Base-by-base conservation (phyloP, 257 asterid species). In the Euphrasia confusa region DNA sequence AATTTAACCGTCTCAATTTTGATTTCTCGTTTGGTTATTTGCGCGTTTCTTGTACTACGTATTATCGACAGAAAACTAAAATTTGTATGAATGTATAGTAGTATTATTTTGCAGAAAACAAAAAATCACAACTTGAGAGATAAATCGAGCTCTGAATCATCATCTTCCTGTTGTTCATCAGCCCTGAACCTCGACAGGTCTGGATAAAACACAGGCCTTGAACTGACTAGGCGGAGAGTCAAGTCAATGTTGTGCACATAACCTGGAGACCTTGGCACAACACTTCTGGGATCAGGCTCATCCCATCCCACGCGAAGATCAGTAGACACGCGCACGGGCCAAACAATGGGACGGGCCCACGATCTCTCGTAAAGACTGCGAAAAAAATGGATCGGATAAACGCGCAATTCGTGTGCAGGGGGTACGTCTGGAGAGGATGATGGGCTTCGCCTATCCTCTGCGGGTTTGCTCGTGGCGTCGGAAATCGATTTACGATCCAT, bases 111-210 rank as follows among this genome's bases (percentile, higher is more conserved):
- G 24, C 24, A 21, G 24, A 21, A 21, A 30, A 30, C 4, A 30
- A 30, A 0, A 3, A 7, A 57, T 64, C 44, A 57, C 54, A 73
- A 18, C 65, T 60, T 68, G 5, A 74, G 74, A 4, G 74, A 58
- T 21, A 74, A 60, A 74, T 74, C 78, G 15, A 73, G 24, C 42
- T 59, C 69, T 1, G 77, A 48, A 37, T 57, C 70, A 17, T 63
- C 58, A 1, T 53, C 58, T 54, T 71, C 2, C 9, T 66, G 49
- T 21, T 44, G 55, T 18, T 15, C 21, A 9, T n/a, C 39, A 3
- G 7, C 49, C 42, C 58, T 61, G 10, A 9, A 5, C 11, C 44
- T 24, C 7, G 45, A 8, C 15, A 35, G 28, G 57, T 50, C 52
- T 21, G 40, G 42, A 39, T 5, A 3, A 6, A 21, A 1, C 24